phyloP scores from a whole-genome alignment of 768 basidiomycete genomes.

The Panellus pusillus region DNA sequence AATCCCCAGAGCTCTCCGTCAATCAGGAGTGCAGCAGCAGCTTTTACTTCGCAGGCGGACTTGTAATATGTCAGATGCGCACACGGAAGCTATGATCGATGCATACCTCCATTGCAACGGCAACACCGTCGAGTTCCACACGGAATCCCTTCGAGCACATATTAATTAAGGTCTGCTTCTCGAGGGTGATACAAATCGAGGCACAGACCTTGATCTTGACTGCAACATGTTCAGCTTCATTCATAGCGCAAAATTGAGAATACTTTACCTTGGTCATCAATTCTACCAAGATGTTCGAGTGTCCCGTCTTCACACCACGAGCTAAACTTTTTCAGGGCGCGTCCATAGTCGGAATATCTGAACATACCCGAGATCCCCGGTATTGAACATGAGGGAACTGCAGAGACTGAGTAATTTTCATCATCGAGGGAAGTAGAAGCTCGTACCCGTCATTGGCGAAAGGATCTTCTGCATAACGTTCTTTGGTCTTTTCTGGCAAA shows the following conservation, averaged over 20 bases:
- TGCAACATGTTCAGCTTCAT: too few species aligned
- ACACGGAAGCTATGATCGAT: not conserved
- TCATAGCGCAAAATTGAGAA: too few species aligned
- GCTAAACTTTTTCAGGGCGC: conserved; percentile 23
- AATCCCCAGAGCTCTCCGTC: conserved; percentile 58
- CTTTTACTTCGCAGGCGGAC: conserved; percentile 42
- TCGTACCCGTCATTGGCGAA: conserved; percentile 49
- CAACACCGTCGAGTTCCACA: conserved; percentile 63
- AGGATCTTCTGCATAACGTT: conserved; percentile 51
- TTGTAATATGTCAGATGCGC: not conserved
- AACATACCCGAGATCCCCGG: conserved; percentile 53
- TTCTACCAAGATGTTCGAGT: conserved; percentile 57
- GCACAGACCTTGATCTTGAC: conserved; percentile 56
- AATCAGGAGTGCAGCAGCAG: conserved; percentile 52
- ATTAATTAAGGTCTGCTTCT: not conserved
- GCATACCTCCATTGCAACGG: conserved; percentile 56
- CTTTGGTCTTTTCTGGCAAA: conserved; percentile 52
- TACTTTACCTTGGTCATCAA: conserved; percentile 49
- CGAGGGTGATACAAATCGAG: not conserved
- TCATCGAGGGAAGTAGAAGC: not conserved
- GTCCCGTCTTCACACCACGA: conserved; percentile 53
- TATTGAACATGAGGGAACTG: conserved; percentile 60
- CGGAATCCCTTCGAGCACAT: conserved; percentile 49
- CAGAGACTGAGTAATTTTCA: conserved; percentile 1
- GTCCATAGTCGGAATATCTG: not conserved